Evolutionary conservation across 139 green algal genomes (phyloP), one percentile per base, ranked within the genome.

Genomic region (Tetraselmis chui): DNA sequence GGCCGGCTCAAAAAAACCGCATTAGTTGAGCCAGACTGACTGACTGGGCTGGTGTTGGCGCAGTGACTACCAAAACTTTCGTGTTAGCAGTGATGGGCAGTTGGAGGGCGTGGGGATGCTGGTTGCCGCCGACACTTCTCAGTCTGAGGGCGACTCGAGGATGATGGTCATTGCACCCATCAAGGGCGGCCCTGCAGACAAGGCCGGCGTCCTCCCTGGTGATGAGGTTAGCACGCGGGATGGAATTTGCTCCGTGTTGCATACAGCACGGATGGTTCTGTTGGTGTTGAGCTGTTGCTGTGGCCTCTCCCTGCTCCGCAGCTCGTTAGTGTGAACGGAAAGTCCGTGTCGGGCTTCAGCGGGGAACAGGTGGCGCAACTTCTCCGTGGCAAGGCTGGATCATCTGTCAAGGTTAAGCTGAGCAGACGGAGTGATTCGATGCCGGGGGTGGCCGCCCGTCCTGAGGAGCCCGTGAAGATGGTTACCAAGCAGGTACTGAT

Each of bases 41-140:
- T 29, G 75, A 29, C 59, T 24, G 22, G 29, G 22, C 23, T 81
- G 29, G 77, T 82, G 27, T 82, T 83, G 28, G 31, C 30, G 58
- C 88, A 94, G 89, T 75, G 95, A 98, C 78, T 98, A 97, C 84
- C 78, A 84, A 1, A 80, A 89, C 59, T 98, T 98, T 87, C 76
- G 91, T 0, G 86, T 98, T 1, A 90, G 83, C 82, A 91, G 85
- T 29, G 93, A 97, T 59, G 96, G 96, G 23, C 90, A 96, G 88
- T 87, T 99, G 81, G 91, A 98, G 84, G 95, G 95, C 2, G 96
- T 98, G 30, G 96, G 96, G 32, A 86, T 99, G 81, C 87, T 99
- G 18, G 95, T 99, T 75, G 95, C 94, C 25, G 86, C 90, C 30
- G 87, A 94, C 76, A 86, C 87, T 0, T 32, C 82, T 31, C 87